A percentile compares a stretch with the other conserved stretches of the same genome.
phyloP scores from a whole-genome alignment of 306 rosid species.

The Casuarina cunninghamiana region DNA sequence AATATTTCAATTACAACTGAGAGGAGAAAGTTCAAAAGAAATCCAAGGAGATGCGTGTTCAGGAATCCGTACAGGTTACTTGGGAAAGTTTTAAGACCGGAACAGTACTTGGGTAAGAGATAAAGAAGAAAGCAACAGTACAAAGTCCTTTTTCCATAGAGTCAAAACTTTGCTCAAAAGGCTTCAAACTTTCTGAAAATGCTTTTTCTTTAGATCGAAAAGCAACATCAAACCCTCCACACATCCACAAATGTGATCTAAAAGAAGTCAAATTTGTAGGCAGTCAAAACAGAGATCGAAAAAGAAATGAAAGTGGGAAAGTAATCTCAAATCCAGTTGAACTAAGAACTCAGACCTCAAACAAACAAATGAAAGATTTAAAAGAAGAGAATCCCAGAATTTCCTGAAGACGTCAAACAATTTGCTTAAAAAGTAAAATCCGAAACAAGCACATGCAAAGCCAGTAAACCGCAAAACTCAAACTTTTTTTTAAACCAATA shows the following conservation, averaged over 20 bases:
- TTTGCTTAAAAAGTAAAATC: background rate
- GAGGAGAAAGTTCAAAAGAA: background rate
- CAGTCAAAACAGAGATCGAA: background rate
- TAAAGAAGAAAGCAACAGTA: background rate
- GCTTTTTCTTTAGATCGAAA: background rate
- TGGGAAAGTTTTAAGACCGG: background rate
- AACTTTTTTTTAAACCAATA: background rate
- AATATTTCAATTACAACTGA: background rate
- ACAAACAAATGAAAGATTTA: background rate
- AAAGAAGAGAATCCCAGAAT: background rate
- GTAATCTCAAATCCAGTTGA: background rate
- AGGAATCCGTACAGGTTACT: background rate
- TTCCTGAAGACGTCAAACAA: background rate
- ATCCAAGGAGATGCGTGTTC: background rate
- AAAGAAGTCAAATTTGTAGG: slow-evolving; percentile 1
- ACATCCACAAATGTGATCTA: slow-evolving; percentile 10
- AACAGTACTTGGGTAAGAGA: background rate
- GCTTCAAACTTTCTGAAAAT: slow-evolving; percentile 1
- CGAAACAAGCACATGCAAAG: background rate
- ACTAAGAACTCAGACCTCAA: background rate
- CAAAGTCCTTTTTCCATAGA: background rate
- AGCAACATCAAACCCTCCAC: background rate
- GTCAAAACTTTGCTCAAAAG: slow-evolving; percentile 14
- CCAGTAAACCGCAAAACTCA: background rate
- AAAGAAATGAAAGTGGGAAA: background rate